These are phyloP conservation scores for Fusarium virguliforme DNA, from an alignment of 2,329 filamentous ascomycete species.

Conservation along the genomic window DNA sequence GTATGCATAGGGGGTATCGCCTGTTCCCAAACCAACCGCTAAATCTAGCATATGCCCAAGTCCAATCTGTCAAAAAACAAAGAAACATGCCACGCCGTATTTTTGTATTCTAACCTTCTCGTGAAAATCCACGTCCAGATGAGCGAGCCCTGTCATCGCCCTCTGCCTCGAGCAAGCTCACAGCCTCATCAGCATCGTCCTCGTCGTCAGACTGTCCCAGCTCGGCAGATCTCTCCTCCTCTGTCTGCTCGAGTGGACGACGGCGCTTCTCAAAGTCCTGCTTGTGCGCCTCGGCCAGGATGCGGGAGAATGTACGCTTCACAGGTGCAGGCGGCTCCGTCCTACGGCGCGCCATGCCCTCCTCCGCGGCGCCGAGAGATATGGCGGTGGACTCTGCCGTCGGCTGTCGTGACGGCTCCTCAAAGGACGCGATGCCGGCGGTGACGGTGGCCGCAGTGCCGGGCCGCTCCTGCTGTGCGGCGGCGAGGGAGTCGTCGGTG, in stretches of 20 bases:
- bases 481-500: constrained; percentile 51
- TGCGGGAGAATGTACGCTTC: constrained; percentile 65
- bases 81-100: background rate
- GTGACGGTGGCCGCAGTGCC: constrained; percentile 15
- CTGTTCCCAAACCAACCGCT: constrained; percentile 15
- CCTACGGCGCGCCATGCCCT: constrained; percentile 53
- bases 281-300: constrained; percentile 87
- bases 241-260: constrained; percentile 52
- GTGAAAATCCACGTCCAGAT: constrained; percentile 36
- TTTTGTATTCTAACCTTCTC: background rate
- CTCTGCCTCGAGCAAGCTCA: constrained; percentile 52
- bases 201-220: constrained; percentile 57
- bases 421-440: constrained; percentile 13
- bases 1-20: constrained; percentile 24
- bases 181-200: constrained; percentile 50
- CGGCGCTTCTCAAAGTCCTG: constrained; percentile 92
- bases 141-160: constrained; percentile 44
- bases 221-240: constrained; percentile 46
- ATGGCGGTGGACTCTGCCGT: constrained; percentile 44
- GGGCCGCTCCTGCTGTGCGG: background rate
- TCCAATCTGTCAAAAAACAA: constrained; percentile 7
- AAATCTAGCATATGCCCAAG: constrained; percentile 19
- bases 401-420: constrained; percentile 29
- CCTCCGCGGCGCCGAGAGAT: constrained; percentile 37
- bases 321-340: constrained; percentile 47